phyloP scores from a whole-genome alignment of 1,139 yeast genomes.

The Kodamaea arcana region DNA sequence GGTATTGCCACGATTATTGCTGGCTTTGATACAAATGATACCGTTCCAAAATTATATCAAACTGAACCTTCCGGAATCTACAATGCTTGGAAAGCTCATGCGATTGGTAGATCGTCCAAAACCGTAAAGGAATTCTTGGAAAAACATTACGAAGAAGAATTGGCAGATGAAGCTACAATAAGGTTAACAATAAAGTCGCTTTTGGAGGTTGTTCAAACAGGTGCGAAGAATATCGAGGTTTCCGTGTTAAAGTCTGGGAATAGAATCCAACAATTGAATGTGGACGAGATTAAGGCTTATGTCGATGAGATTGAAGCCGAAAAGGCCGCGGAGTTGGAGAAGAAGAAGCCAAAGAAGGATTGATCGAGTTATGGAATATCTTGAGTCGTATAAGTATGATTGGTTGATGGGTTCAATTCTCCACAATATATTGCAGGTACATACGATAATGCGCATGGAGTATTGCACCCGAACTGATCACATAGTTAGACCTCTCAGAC shows the following conservation, averaged over 20 bases:
- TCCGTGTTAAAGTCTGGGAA: slow-evolving; percentile 76
- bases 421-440: too few species aligned
- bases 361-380: too few species aligned
- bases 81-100: slow-evolving; percentile 98
- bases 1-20: slow-evolving; percentile 94
- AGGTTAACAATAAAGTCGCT: slow-evolving; percentile 81
- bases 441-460: too few species aligned
- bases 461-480: too few species aligned
- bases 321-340: slow-evolving; percentile 85
- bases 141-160: slow-evolving; percentile 75
- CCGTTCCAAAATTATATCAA: slow-evolving; percentile 77
- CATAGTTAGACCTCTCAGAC: too few species aligned
- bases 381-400: too few species aligned
- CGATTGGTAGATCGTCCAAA: slow-evolving; percentile 93
- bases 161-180: slow-evolving; percentile 71
- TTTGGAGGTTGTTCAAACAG: slow-evolving; percentile 96
- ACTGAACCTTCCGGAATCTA: slow-evolving; percentile 98
- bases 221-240: slow-evolving; percentile 92
- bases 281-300: slow-evolving; percentile 70
- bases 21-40: slow-evolving; percentile 88
- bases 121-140: slow-evolving; percentile 95
- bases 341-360: slow-evolving; percentile 64
- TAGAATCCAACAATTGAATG: slow-evolving; percentile 49
- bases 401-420: too few species aligned
- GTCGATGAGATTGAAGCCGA: slow-evolving; percentile 88